Evolutionary conservation across 257 asterid species (phyloP), one percentile per base, ranked within the genome.

Genomic region (Ligustrum vulgare): DNA sequence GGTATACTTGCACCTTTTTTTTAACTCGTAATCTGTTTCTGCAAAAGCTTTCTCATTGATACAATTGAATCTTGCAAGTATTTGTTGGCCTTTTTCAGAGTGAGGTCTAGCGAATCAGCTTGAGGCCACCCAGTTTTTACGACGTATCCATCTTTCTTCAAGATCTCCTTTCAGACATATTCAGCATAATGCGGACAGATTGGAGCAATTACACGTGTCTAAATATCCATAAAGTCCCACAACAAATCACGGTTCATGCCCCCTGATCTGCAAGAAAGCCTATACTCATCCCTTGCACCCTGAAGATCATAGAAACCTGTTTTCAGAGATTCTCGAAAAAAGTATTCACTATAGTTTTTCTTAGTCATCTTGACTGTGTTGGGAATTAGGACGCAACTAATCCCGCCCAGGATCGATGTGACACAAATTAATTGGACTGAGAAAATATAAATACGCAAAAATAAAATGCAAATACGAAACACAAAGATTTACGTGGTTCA

Each of bases 111-210:
- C 32, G 78, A 49, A 41, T 84, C 92, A 25, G 95, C 88, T 82
- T 81, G 82, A 34, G 98, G 98, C 90, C 90, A 91, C 41, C 98
- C 98, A 0, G 92, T 87, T 79, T 86, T 92, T 6, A 94, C 83
- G 49, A 78, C 86, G 67, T 77, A 94, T 12, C 93, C 96, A 2
- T 89, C 95, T 83, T 87, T 89, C 85, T 88, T 86, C 91, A 92
- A 72, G 39, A 94, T 85, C 71, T 74, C 87, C 80, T 75, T 90
- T 98, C 98, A 94, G 18, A 43, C 68, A 64, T 71, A 72, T 54
- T 78, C 81, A 22, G 69, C 73, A 25, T 78, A 78, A 78, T 78
- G 77, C 0, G 70, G 73, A 66, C 77, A 78, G 20, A 78, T 78
- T 6, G 81, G 81, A 72, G 77, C 73, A 15, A 78, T 43, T 41